Percentiles rank a stretch among this genome's conserved stretches.
phyloP scores from a whole-genome alignment of 345 rosid species.

The Sisymbrium irio region DNA sequence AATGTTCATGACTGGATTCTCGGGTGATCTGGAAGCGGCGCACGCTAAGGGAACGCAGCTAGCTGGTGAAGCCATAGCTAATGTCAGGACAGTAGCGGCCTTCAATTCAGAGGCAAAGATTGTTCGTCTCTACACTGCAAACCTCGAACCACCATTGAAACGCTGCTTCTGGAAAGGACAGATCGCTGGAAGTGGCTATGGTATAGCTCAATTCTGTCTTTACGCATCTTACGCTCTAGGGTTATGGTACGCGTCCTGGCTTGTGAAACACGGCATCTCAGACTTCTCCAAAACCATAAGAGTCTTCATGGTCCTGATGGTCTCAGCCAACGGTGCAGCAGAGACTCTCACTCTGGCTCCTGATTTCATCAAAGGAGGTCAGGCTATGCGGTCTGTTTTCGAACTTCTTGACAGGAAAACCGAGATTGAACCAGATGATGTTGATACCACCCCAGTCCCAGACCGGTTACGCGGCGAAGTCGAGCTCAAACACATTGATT shows the following conservation, averaged over 20 bases:
- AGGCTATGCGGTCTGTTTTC: slow-evolving; percentile 91
- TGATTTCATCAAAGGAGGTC: slow-evolving; percentile 97
- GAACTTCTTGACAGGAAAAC: slow-evolving; percentile 95
- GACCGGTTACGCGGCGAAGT: slow-evolving; percentile 91
- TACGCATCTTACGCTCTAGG: slow-evolving; percentile 98
- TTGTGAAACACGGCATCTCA: slow-evolving; percentile 96
- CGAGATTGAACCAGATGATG: slow-evolving; percentile 93
- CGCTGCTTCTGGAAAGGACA: slow-evolving; percentile 99
- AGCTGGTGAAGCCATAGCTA: slow-evolving; percentile 97
- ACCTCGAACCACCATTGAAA: slow-evolving; percentile 68
- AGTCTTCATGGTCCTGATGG: slow-evolving; percentile 99
- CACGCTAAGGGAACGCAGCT: slow-evolving; percentile 95
- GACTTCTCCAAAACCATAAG: slow-evolving; percentile 96
- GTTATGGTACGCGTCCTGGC: slow-evolving; percentile 99
- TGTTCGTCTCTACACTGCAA: slow-evolving; percentile 74
- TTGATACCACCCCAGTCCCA: slow-evolving; percentile 71
- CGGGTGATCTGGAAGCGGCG: slow-evolving; percentile 90
- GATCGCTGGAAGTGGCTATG: slow-evolving; percentile 94
- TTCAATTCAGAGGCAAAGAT: slow-evolving; percentile 92
- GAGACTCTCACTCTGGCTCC: slow-evolving; percentile 96
- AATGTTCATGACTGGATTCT: slow-evolving; percentile 98
- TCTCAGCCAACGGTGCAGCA: slow-evolving; percentile 97
- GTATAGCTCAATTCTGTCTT: slow-evolving; percentile 89
- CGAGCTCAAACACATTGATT: slow-evolving; percentile 90
- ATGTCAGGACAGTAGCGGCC: slow-evolving; percentile 93